Evolutionary conservation across 495 filamentous ascomycete species (phyloP), one percentile per base, ranked within the genome.

Genomic region (Penicillium chermesinum): DNA sequence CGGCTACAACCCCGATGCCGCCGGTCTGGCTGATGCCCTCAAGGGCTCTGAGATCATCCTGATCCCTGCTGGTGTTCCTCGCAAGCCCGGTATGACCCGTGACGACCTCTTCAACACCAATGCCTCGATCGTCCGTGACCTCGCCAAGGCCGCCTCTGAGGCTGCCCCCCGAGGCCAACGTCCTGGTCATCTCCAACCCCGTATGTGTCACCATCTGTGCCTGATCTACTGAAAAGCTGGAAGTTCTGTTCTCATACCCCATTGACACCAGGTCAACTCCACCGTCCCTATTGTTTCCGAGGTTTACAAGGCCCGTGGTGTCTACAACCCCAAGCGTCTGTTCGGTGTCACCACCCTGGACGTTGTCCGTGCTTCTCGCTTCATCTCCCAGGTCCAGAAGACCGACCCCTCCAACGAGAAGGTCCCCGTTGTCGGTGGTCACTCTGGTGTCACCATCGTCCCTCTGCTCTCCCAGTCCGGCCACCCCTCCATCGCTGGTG

Each of bases 21-120:
- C 78, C 44, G 89, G 89, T 54, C 82, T 97, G 27, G 79, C 78
- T 61, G 77, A 77, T 56, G 82, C 83, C 53, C 82, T 97, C 64
- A 86, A 85, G 71, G 90, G 82, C 63, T 74, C 89, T 53, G 89
- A 97, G 66, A 83, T 98, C 59, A 89, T 98, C 59, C 83, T 98
- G 60, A 97, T 98, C 69, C 93, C 93, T 59, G 93, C 93, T 59
- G 93, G 93, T 76, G 93, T 98, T 54, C 93, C 93, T 57, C 90
- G 93, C 76, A 98, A 98, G 82, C 93, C 93, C 63, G 93, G 93
- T 73, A 98, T 98, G 93, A 94, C 87, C 75, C 89, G 93, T 77
- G 93, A 97, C 75, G 85, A 98, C 65, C 87, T 98, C 46, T 98
- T 98, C 88, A 98, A 98, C 80, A 98, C 91, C 79, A 98, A 98